These are phyloP conservation scores for Fusarium sp. DNA, from an alignment of 2,329 filamentous ascomycete species.

Conservation along the genomic window DNA sequence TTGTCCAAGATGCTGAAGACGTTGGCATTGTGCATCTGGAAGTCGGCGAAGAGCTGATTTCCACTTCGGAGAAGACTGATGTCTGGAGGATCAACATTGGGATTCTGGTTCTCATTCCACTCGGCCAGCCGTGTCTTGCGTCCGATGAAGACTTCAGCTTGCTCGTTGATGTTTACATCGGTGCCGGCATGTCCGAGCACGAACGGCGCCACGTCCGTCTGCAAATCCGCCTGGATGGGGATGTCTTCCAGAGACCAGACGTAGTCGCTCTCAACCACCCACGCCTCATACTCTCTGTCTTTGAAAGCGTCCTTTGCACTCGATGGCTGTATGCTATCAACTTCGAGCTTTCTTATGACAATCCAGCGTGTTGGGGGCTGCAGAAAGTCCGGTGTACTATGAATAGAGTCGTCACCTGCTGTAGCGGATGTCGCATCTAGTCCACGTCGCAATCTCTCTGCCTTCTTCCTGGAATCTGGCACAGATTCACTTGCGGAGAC, in stretches of 20 bases:
- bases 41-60: constrained; percentile 61
- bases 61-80: constrained; percentile 34
- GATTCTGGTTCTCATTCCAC: constrained; percentile 21
- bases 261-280: constrained; percentile 60
- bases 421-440: background rate
- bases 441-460: constrained; percentile 18
- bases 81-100: background rate
- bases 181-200: constrained; percentile 40
- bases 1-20: constrained; percentile 60
- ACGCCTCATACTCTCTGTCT: constrained; percentile 42
- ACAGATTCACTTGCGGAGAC: constrained; percentile 5
- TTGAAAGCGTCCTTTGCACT: background rate
- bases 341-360: constrained; percentile 52
- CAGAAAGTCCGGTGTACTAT: constrained; percentile 28
- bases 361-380: constrained; percentile 56
- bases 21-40: constrained; percentile 58
- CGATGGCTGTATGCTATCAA: constrained; percentile 28
- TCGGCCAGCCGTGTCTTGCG: constrained; percentile 38
- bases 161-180: constrained; percentile 48
- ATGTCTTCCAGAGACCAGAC: constrained; percentile 52
- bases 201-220: constrained; percentile 59
- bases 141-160: constrained; percentile 62
- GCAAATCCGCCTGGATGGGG: constrained; percentile 51
- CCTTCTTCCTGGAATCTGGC: background rate
- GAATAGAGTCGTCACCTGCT: background rate